phyloP scores from a whole-genome alignment of 148 eudicot genomes.

The Vaccinium vitisidaea region DNA sequence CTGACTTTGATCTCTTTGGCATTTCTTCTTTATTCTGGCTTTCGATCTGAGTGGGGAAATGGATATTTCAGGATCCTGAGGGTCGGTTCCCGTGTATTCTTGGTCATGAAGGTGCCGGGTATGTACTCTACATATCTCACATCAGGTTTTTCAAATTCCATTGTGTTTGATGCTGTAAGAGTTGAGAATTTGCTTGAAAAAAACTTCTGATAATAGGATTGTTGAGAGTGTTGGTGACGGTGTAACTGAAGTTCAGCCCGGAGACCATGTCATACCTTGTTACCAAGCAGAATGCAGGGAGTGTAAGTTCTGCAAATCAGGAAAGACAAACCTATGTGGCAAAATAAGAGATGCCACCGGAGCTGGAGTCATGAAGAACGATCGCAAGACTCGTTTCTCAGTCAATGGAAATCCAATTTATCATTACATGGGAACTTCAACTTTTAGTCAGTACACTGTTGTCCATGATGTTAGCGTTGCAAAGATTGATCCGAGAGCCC shows the following conservation, averaged over 20 bases:
- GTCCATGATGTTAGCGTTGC: constrained; percentile 99
- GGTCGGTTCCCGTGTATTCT: constrained; percentile 95
- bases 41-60: neutral
- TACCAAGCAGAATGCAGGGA: constrained; percentile 97
- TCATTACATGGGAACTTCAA: constrained; percentile 99
- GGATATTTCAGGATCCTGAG: constrained; percentile 74
- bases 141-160: neutral
- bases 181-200: neutral
- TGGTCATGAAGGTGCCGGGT: constrained; percentile 99
- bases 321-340: constrained; percentile 97
- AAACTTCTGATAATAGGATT: constrained; percentile 47
- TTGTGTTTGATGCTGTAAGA: neutral
- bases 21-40: neutral
- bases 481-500: constrained; percentile 87
- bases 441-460: constrained; percentile 96
- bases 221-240: constrained; percentile 99
- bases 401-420: constrained; percentile 82
- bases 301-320: constrained; percentile 97
- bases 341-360: constrained; percentile 94
- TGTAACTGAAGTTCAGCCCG: constrained; percentile 88
- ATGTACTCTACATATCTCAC: constrained; percentile 15
- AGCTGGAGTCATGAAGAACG: constrained; percentile 93
- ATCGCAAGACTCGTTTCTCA: constrained; percentile 87
- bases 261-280: constrained; percentile 98
- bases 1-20: neutral